A percentile compares a stretch with the other conserved stretches of the same genome.
phyloP scores from a whole-genome alignment of 306 rosid genomes.

The Carpinus fangiana region DNA sequence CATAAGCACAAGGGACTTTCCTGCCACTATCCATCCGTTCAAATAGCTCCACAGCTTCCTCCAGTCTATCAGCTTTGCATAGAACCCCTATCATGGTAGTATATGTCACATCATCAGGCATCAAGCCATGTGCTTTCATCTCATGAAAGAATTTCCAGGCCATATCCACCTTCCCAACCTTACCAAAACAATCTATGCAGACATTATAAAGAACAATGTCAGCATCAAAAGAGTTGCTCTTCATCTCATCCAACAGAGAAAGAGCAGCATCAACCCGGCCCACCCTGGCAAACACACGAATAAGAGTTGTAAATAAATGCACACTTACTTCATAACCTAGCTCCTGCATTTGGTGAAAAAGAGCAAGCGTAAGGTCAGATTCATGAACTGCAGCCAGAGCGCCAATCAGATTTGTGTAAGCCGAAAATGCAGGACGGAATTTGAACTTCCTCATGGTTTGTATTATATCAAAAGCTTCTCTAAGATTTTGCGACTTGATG shows the following conservation, averaged over 20 bases:
- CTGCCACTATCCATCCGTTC: conserved; percentile 72
- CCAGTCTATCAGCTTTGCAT: conserved; percentile 74
- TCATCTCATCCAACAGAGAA: conserved; percentile 91
- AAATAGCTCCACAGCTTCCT: conserved; percentile 77
- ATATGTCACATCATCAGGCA: conserved; percentile 83
- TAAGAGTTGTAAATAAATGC: conserved; percentile 84
- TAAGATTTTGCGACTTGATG: conserved; percentile 50
- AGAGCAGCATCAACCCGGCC: conserved; percentile 84
- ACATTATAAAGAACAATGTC: conserved; percentile 89
- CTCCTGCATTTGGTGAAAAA: conserved; percentile 91
- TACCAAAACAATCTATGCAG: conserved; percentile 91
- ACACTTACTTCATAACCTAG: conserved; percentile 82
- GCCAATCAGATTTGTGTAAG: conserved; percentile 81
- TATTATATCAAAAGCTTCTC: conserved; percentile 65
- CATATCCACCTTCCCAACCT: conserved; percentile 89
- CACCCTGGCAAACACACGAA: conserved; percentile 75
- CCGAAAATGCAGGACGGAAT: conserved; percentile 91
- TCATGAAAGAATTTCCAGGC: conserved; percentile 99
- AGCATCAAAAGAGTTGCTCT: conserved; percentile 63
- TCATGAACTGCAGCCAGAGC: conserved; percentile 61
- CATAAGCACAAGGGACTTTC: conserved; percentile 92
- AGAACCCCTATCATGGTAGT: conserved; percentile 96
- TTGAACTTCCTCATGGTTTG: conserved; percentile 89
- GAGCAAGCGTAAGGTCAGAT: conserved; percentile 63
- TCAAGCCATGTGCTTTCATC: conserved; percentile 65